Evolutionary conservation across 345 rosid genomes (phyloP).

Genomic region (Gossypium longicalyx): DNA sequence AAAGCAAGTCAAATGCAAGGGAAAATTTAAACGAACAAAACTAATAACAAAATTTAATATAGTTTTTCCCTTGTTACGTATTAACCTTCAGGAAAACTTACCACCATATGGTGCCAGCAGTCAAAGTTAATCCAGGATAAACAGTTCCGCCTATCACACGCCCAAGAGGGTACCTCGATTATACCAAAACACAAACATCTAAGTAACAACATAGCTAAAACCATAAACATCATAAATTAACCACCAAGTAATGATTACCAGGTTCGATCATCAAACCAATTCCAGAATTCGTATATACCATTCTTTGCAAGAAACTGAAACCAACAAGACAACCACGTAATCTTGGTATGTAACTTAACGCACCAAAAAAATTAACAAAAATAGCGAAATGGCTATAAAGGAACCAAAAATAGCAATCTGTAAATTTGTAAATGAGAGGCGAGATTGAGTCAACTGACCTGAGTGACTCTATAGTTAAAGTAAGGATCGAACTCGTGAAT

Average conservation of each 20-base stretch:
- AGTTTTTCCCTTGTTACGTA: background rate
- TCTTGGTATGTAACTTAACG: background rate
- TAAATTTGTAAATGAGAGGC: conserved; percentile 5
- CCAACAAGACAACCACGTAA: conserved; percentile 21
- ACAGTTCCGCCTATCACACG: conserved; percentile 95
- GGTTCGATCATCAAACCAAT: conserved; percentile 86
- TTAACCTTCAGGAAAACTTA: conserved; percentile 28
- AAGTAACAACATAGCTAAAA: conserved; percentile 48
- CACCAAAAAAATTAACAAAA: background rate
- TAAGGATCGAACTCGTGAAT: conserved; percentile 99
- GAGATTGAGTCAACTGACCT: conserved; percentile 43
- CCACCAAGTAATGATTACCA: conserved; percentile 49
- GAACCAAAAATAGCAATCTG: background rate
- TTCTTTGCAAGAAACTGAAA: conserved; percentile 81
- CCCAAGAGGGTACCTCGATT: conserved; percentile 3
- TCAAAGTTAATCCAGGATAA: conserved; percentile 94
- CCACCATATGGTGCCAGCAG: conserved; percentile 97
- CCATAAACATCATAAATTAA: conserved; percentile 9
- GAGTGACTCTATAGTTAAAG: conserved; percentile 97
- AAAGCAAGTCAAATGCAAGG: background rate
- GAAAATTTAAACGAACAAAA: background rate
- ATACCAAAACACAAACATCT: background rate
- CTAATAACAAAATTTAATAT: background rate
- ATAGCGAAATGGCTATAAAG: background rate
- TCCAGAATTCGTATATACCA: conserved; percentile 76